Evolutionary conservation across 1,284 basidiomycete genomes (phyloP).

Genomic region (Ceratobasidium sp.): DNA sequence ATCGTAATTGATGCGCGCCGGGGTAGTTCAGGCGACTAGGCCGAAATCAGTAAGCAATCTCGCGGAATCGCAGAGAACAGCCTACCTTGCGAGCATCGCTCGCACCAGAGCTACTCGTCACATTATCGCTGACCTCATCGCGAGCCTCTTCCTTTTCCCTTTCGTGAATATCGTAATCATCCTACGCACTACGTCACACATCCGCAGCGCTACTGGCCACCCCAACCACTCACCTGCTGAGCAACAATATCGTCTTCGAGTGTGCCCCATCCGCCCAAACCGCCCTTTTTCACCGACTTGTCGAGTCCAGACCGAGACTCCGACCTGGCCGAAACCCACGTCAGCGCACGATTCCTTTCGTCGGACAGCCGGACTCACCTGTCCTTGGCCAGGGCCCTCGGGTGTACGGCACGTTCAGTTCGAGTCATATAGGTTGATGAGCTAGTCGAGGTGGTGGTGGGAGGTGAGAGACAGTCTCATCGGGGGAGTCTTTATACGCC

Average conservation of each 20-base stretch:
- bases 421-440: slow-evolving; percentile 70
- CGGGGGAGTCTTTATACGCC: slow-evolving; percentile 3
- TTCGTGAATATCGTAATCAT: slow-evolving; percentile 28
- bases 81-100: slow-evolving; percentile 37
- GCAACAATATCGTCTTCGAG: slow-evolving; percentile 66
- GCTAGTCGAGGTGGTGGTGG: slow-evolving; percentile 47
- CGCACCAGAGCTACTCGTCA: slow-evolving; percentile 22
- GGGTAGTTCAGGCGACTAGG: slow-evolving; percentile 25
- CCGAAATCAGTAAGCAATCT: slow-evolving; percentile 2
- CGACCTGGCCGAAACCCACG: slow-evolving; percentile 59
- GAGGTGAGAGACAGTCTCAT: background rate
- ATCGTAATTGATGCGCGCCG: slow-evolving; percentile 37
- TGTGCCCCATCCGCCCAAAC: slow-evolving; percentile 83
- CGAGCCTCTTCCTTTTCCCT: slow-evolving; percentile 35
- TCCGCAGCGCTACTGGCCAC: background rate
- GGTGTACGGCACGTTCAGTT: slow-evolving; percentile 76
- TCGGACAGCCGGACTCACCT: slow-evolving; percentile 49
- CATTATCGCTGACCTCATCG: slow-evolving; percentile 28
- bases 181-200: slow-evolving; percentile 27
- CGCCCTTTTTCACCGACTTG: slow-evolving; percentile 79
- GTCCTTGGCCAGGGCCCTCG: slow-evolving; percentile 80
- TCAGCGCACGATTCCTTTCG: background rate
- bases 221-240: slow-evolving; percentile 7
- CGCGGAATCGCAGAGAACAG: background rate
- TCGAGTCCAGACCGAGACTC: slow-evolving; percentile 80